phyloP scores from a whole-genome alignment of 805 yeast genomes.

The Ogataea neopini region DNA sequence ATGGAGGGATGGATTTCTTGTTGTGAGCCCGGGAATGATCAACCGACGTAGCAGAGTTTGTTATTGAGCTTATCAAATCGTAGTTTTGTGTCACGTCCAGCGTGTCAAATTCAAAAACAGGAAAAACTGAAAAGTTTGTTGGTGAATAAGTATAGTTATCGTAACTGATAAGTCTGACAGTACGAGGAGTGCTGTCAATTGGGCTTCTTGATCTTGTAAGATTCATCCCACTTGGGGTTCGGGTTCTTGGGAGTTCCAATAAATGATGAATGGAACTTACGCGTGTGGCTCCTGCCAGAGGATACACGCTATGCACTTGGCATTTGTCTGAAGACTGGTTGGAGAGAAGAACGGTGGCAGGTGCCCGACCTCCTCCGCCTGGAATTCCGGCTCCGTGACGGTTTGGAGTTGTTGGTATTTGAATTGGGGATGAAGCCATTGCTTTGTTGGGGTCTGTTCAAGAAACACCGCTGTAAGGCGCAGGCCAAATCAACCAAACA shows the following conservation, averaged over 20 bases:
- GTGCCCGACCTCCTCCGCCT: conserved; percentile 1
- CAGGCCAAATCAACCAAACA: conserved; percentile 1
- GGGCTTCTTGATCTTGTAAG: conserved; percentile 11
- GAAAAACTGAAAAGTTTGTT: conserved; percentile 25
- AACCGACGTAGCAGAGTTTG: conserved; percentile 11
- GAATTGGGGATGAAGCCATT: conserved; percentile 18
- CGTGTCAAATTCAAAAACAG: conserved; percentile 23
- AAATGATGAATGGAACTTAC: conserved; percentile 6
- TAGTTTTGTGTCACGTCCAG: conserved; percentile 19
- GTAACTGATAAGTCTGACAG: conserved; percentile 22
- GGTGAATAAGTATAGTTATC: conserved; percentile 23
- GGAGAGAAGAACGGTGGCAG: conserved; percentile 8
- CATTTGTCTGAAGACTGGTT: conserved; percentile 13
- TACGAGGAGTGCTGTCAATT: conserved; percentile 21
- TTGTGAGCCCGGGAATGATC: conserved; percentile 7
- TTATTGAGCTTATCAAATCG: conserved; percentile 11
- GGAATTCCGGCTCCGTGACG: background rate
- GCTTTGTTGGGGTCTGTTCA: conserved; percentile 2
- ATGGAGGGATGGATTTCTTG: background rate
- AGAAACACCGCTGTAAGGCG: background rate
- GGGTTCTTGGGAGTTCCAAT: conserved; percentile 10
- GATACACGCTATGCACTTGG: background rate
- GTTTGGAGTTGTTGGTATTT: conserved; percentile 10
- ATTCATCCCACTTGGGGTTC: conserved; percentile 4
- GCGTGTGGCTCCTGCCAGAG: conserved; percentile 7